Conservation (phyloP, 768 basidiomycete species). For the Hygrophorus russula region DNA sequence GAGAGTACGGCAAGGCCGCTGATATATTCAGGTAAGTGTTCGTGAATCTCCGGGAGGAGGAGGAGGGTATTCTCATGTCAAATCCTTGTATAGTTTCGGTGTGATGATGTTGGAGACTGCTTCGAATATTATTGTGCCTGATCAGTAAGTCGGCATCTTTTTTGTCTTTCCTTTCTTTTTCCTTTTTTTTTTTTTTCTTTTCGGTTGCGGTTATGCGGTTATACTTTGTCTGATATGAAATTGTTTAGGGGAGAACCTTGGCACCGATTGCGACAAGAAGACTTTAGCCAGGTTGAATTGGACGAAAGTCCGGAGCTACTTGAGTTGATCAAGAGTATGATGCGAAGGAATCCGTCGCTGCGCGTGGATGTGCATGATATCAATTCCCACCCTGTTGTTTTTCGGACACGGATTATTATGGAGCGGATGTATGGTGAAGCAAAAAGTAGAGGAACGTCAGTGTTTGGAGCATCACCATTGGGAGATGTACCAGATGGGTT, state of each 20-base stretch:
- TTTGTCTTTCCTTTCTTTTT: too few relatives aligned
- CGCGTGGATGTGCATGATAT: conserved; percentile 51
- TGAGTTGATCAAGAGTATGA: conserved; percentile 61
- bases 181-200: too few relatives aligned
- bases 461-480: conserved; percentile 51
- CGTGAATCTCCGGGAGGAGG: conserved; percentile 21
- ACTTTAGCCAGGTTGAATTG: conserved; percentile 79
- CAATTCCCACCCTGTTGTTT: conserved; percentile 50
- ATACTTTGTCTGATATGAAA: conserved; percentile 17
- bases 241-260: conserved; percentile 75
- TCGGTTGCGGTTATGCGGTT: conserved; percentile 11
- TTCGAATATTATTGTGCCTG: conserved; percentile 92
- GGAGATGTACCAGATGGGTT: conserved; percentile 51
- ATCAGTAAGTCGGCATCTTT: conserved; percentile 61
- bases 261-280: conserved; percentile 86
- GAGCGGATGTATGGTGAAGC: conserved; percentile 30
- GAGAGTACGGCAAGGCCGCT: conserved; percentile 84
- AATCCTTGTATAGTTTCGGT: conserved; percentile 57
- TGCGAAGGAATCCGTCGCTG: conserved; percentile 55
- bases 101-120: conserved; percentile 94
- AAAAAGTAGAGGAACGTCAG: conserved; percentile 21
- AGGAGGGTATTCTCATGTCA: conserved; percentile 28
- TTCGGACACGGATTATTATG: conserved; percentile 55
- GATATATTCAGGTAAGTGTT: conserved; percentile 90
- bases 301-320: conserved; percentile 55